A percentile compares a stretch with the other conserved stretches of the same genome.
Conservation (phyloP, 441 rosid genomes). For the Pelargonium cotyledonis region DNA sequence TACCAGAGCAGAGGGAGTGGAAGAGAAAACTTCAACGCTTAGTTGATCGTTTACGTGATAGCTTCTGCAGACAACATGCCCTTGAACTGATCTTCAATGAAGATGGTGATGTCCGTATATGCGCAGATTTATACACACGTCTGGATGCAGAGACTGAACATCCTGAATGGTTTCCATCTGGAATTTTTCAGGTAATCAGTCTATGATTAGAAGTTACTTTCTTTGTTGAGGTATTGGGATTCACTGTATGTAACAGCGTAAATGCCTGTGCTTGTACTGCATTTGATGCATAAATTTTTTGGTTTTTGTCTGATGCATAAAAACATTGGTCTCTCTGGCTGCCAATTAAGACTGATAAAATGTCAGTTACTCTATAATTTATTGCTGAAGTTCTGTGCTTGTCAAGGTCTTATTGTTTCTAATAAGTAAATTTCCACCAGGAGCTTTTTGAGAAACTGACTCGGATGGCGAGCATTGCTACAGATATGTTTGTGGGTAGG, state of each 20-base stretch:
- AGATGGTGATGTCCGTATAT: conserved; percentile 89
- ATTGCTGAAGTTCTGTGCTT: too few species aligned
- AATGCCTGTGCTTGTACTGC: neutral
- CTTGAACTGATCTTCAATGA: conserved; percentile 94
- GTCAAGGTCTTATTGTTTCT: neutral
- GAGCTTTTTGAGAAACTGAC: conserved; percentile 79
- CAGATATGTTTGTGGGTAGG: conserved; percentile 97
- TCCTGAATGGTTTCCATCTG: conserved; percentile 82
- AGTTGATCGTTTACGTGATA: conserved; percentile 82
- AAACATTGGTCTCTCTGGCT: neutral
- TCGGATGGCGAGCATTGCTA: conserved; percentile 78
- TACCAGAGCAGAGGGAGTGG: conserved; percentile 99
- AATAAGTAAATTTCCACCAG: conserved; percentile 31
- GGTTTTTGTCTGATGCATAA: neutral
- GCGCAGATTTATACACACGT: conserved; percentile 85
- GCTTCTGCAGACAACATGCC: conserved; percentile 93
- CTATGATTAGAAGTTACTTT: neutral
- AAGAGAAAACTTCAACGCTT: conserved; percentile 75
- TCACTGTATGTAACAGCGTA: neutral
- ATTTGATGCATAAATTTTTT: neutral
- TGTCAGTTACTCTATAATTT: too few species aligned
- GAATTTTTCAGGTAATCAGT: conserved; percentile 72
- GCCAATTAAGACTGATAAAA: too few species aligned
- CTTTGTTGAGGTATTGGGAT: neutral
- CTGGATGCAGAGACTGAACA: conserved; percentile 69